Evolutionary conservation across 371 early-diverging fungal species (phyloP).

Genomic region (Globomyces sp.): DNA sequence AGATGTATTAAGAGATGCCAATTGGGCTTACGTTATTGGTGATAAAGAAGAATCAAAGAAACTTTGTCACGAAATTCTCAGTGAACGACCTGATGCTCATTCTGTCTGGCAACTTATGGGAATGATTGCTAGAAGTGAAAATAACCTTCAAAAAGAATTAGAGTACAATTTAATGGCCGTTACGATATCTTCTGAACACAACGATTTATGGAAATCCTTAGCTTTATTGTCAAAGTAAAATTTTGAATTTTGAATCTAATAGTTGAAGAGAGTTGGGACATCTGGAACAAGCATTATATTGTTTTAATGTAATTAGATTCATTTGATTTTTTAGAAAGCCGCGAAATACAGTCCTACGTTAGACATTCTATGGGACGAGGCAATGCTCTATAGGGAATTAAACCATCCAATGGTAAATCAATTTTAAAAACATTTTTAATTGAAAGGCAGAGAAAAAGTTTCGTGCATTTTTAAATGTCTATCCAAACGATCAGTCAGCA

Average conservation of each 20-base stretch:
- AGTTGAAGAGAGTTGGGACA: conserved; percentile 60
- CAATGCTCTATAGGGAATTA: too few relatives aligned
- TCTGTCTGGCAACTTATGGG: conserved; percentile 88
- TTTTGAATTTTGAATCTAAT: neutral
- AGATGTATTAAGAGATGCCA: neutral
- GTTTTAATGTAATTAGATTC: conserved; percentile 62
- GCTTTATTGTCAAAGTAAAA: conserved; percentile 68
- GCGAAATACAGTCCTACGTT: conserved; percentile 33
- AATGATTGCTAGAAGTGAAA: conserved; percentile 85
- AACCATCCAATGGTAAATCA: too few relatives aligned
- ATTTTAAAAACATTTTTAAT: too few relatives aligned
- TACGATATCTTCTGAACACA: conserved; percentile 77
- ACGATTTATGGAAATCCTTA: conserved; percentile 81
- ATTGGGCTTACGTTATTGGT: conserved; percentile 26
- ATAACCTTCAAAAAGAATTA: conserved; percentile 70
- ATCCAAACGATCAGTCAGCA: too few relatives aligned
- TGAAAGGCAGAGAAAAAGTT: too few relatives aligned
- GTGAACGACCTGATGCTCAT: conserved; percentile 63
- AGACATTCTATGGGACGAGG: conserved; percentile 19
- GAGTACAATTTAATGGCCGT: conserved; percentile 87
- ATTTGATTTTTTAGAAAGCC: conserved; percentile 42
- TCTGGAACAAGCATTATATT: conserved; percentile 77
- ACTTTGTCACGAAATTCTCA: conserved; percentile 71
- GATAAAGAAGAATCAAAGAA: conserved; percentile 69
- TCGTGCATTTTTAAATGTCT: too few relatives aligned